Percentiles rank a stretch among this genome's conserved stretches.
phyloP scores from a whole-genome alignment of 805 yeast species.

The Torulaspora maleeae region DNA sequence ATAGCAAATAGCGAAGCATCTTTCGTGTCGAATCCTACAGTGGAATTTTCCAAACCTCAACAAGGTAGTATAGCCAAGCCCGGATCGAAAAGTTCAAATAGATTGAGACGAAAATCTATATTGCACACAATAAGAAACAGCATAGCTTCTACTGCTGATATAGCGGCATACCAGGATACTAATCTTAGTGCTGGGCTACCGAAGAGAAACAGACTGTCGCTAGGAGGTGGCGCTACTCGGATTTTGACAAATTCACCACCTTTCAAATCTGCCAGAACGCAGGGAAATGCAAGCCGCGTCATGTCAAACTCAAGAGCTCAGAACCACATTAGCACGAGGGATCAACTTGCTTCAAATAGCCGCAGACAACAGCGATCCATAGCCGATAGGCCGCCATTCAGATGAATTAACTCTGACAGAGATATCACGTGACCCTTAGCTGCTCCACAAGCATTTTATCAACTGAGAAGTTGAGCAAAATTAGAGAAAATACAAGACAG shows the following conservation, averaged over 20 bases:
- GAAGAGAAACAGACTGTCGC: constrained; percentile 11
- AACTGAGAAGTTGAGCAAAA: constrained; percentile 5
- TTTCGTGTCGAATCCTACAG: constrained; percentile 31
- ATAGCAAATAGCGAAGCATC: constrained; percentile 35
- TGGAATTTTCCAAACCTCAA: constrained; percentile 2
- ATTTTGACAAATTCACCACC: constrained; percentile 10
- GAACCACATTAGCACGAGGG: background rate
- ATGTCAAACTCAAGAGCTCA: constrained; percentile 1
- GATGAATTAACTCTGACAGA: constrained; percentile 10
- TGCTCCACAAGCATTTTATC: background rate
- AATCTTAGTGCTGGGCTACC: background rate
- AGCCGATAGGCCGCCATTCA: constrained; percentile 27
- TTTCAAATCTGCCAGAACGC: constrained; percentile 1
- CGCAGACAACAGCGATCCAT: constrained; percentile 6
- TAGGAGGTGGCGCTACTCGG: constrained; percentile 20
- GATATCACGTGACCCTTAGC: constrained; percentile 1
- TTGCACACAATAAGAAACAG: constrained; percentile 33
- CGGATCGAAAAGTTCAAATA: constrained; percentile 12
- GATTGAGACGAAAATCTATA: constrained; percentile 32
- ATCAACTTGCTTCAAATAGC: background rate
- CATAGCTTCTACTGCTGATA: constrained; percentile 18
- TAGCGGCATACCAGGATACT: constrained; percentile 4
- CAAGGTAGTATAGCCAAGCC: constrained; percentile 6
- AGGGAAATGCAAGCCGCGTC: constrained; percentile 9
- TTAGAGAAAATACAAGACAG: constrained; percentile 2